Evolutionary conservation across 805 yeast species (phyloP), one percentile per base, ranked within the genome.

Genomic region (Zygotorulaspora florentina): DNA sequence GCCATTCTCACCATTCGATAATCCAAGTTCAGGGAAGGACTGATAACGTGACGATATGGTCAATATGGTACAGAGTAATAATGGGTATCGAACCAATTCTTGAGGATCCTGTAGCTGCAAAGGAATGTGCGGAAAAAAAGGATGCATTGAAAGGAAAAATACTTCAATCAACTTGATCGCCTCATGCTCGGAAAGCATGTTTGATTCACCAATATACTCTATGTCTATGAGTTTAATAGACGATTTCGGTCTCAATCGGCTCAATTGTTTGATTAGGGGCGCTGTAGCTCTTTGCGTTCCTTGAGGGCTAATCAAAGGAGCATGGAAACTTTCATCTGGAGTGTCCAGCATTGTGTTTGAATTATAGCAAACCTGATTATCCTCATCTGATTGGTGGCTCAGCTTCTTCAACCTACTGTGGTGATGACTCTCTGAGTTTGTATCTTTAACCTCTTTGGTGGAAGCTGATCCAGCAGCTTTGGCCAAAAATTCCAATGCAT

Each of bases 121-220:
- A 0, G 96, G 96, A 33, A 91, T 75, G 59, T 83, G 86, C 1
- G 97, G 97, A 67, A 85, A 90, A 63, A 80, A 90, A 2, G 96
- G 96, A 64, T 87, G 95, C 81, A 90, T 77, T 2, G 88, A 79
- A 3, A 78, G 64, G 61, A 87, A 87, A 64, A 86, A 90, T 43
- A 80, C 61, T 31, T 74, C 71, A 20, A 85, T 75, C 27, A 83
- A 64, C 40, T 65, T 67, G 38, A 70, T 74, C 2, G 90, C 87
- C 57, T 83, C 87, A 0, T 56, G 61, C 51, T 79, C 88, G 0
- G 85, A 71, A 12, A 90, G 58, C 42, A 87, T 72, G 17, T 78
- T 77, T 2, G 68, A 64, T 9, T 52, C 52, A 3, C 69, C 66
- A 39, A 87, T 82, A 53, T 82, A 85, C 37, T 81, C 87, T 37